Percentiles rank a stretch among this genome's conserved stretches.
Evolutionary conservation across 208 protist genomes (phyloP).

Genomic region (Angomonas deanei): DNA sequence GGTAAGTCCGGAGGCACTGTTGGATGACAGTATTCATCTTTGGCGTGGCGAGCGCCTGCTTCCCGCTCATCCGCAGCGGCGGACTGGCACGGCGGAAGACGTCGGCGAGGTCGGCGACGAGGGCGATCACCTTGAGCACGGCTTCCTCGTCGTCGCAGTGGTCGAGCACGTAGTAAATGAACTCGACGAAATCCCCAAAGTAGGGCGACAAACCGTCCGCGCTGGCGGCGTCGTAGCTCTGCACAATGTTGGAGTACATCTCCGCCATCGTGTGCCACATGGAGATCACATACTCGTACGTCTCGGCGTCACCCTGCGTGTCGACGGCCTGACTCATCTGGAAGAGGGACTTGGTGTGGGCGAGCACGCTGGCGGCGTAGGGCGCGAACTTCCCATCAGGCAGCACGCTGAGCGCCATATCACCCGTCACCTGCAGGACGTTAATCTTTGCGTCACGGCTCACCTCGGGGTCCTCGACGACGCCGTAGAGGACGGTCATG

Average conservation of each 20-base stretch:
- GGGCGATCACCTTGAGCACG: conserved; percentile 47
- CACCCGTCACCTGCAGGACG: conserved; percentile 92
- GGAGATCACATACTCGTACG: conserved; percentile 77
- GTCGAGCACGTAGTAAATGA: conserved; percentile 53
- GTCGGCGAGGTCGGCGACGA: conserved; percentile 82
- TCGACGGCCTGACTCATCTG: conserved; percentile 49
- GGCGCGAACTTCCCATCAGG: conserved; percentile 70
- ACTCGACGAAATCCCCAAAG: conserved; percentile 59
- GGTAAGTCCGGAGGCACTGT: conserved; percentile 18
- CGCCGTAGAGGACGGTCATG: conserved; percentile 78
- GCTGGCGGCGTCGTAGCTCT: conserved; percentile 62
- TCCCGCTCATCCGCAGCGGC: conserved; percentile 51
- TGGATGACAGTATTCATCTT: conserved; percentile 28
- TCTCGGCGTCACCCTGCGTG: conserved; percentile 57
- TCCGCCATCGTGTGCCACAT: conserved; percentile 66
- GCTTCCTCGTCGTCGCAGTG: conserved; percentile 44
- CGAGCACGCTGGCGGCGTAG: conserved; percentile 84
- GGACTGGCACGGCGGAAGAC: conserved; percentile 42
- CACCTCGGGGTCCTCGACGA: conserved; percentile 65
- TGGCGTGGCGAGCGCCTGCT: conserved; percentile 49
- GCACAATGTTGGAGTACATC: conserved; percentile 76
- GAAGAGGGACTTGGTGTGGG: conserved; percentile 65
- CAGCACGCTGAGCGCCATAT: conserved; percentile 94
- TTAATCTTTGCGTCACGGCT: conserved; percentile 92
- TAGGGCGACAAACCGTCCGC: conserved; percentile 39